Conservation (phyloP, 1,139 yeast genomes). For the Magnusiomyces suaveolens region DNA sequence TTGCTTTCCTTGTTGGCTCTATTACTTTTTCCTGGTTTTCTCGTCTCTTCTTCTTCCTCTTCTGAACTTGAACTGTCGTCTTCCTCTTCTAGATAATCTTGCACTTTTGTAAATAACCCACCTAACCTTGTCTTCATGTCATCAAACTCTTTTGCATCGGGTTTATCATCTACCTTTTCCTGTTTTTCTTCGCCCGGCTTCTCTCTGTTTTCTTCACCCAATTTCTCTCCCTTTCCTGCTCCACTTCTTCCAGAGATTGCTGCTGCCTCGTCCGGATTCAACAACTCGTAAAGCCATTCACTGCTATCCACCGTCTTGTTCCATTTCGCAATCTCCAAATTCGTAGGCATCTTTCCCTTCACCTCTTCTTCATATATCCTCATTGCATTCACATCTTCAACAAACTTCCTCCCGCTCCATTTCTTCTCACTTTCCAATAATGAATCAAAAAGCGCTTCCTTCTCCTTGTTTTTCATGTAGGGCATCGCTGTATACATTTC, state of each 20-base stretch:
- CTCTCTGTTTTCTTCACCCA: conserved; percentile 15
- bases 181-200: conserved; percentile 7
- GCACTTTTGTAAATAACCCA: conserved; percentile 22
- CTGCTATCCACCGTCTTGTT: conserved; percentile 21
- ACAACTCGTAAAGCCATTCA: conserved; percentile 21
- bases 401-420: neutral
- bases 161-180: conserved; percentile 3
- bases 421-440: neutral
- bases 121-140: conserved; percentile 15
- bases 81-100: conserved; percentile 21
- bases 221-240: conserved; percentile 9
- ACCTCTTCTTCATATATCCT: conserved; percentile 4
- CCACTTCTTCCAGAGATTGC: neutral
- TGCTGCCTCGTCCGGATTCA: neutral
- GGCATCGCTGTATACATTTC: neutral
- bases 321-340: conserved; percentile 22
- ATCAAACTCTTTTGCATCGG: conserved; percentile 13
- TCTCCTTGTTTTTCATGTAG: neutral
- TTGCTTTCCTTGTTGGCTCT: conserved; percentile 11
- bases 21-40: conserved; percentile 21
- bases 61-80: conserved; percentile 22
- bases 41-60: conserved; percentile 16
- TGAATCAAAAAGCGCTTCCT: neutral
- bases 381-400: neutral
- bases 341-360: conserved; percentile 9